A percentile compares a stretch with the other conserved stretches of the same genome.
Conservation (phyloP, 202 grass and related monocot species). For the Tripidium arundinaceum region DNA sequence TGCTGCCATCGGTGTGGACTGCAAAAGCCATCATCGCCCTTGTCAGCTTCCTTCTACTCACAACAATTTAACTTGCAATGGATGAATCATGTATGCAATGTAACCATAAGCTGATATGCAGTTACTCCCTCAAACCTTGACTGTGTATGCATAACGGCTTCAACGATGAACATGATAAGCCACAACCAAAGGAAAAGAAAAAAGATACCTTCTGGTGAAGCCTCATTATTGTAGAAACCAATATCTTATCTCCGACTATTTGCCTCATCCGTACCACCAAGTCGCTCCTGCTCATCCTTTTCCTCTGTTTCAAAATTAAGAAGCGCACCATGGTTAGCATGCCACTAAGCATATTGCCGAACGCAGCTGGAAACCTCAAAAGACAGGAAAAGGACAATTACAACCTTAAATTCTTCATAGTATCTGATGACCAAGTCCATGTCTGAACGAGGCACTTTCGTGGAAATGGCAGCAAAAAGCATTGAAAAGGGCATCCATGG, state of each 20-base stretch:
- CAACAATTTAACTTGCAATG: background rate
- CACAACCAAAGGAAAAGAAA: background rate
- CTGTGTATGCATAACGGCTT: background rate
- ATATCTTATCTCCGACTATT: slow-evolving; percentile 63
- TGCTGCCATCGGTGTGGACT: background rate
- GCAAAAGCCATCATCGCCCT: background rate
- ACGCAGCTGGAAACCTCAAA: background rate
- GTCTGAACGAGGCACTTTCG: slow-evolving; percentile 54
- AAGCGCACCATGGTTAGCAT: background rate
- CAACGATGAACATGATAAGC: background rate
- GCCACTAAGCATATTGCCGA: background rate
- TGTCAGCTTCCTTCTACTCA: background rate
- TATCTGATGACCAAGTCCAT: slow-evolving; percentile 58
- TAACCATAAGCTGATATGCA: background rate
- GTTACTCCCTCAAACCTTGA: background rate
- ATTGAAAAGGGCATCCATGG: slow-evolving; percentile 81
- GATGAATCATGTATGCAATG: background rate
- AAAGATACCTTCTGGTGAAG: slow-evolving; percentile 60
- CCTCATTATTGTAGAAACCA: slow-evolving; percentile 57
- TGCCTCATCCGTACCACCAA: slow-evolving; percentile 42
- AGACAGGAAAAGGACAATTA: background rate
- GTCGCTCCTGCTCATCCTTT: slow-evolving; percentile 57
- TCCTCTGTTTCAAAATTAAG: slow-evolving; percentile 41
- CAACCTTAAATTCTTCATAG: slow-evolving; percentile 82
- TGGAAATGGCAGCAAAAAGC: slow-evolving; percentile 79